These are phyloP conservation scores for Colletotrichum abscissum DNA, from an alignment of 2,329 filamentous ascomycete species.

Conservation along the genomic window DNA sequence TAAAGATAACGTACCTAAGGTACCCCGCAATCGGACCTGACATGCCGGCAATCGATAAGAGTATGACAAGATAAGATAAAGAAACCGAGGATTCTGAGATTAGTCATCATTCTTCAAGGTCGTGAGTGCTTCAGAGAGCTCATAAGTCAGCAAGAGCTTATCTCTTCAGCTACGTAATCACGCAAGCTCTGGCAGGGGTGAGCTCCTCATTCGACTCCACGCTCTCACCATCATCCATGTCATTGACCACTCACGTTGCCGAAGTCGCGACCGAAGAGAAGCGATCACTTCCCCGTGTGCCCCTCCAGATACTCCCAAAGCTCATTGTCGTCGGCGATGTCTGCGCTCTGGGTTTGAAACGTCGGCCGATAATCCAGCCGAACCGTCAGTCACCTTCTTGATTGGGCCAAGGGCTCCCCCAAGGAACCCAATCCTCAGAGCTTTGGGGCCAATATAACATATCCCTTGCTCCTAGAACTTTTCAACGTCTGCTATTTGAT, in stretches of 20 bases:
- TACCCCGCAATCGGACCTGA: background rate
- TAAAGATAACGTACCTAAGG: no score
- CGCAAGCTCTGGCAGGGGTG: slow-evolving; percentile 18
- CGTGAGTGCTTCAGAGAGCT: background rate
- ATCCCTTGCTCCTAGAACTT: background rate
- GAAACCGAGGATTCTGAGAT: background rate
- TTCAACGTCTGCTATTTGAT: background rate
- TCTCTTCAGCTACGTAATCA: slow-evolving; percentile 31
- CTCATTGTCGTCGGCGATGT: slow-evolving; percentile 20
- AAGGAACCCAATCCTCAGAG: slow-evolving; percentile 12
- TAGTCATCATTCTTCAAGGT: background rate
- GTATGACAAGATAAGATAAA: background rate
- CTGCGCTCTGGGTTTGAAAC: slow-evolving; percentile 26
- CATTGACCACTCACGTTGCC: slow-evolving; percentile 27
- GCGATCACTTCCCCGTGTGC: slow-evolving; percentile 9
- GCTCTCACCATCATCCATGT: slow-evolving; percentile 34
- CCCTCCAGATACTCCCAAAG: slow-evolving; percentile 7
- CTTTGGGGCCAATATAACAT: background rate
- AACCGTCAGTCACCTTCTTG: slow-evolving; percentile 28
- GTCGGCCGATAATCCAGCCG: slow-evolving; percentile 29
- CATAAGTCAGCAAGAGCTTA: slow-evolving; percentile 14
- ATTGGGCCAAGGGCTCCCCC: slow-evolving; percentile 24
- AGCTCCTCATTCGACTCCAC: slow-evolving; percentile 34
- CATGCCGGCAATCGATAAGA: background rate
- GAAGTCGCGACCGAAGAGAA: slow-evolving; percentile 31